Conservation (phyloP, 73 alveolate species). For the Effrenium voratum region DNA sequence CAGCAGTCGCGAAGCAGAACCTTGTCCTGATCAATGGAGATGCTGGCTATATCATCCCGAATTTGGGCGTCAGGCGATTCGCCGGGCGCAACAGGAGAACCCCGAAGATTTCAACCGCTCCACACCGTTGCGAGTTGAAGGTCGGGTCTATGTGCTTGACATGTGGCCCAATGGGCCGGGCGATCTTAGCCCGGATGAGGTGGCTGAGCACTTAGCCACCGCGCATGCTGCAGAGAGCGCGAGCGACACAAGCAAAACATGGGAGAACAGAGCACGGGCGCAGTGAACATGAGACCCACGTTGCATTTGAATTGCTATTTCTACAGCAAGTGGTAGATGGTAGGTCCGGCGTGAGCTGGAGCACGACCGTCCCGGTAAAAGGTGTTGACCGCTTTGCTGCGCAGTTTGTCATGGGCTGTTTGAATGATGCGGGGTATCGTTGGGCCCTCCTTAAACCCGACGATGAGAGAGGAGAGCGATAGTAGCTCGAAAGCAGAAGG, state of each 20-base stretch:
- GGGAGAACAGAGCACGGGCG: too few species aligned
- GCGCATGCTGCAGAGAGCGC: neutral
- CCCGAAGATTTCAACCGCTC: neutral
- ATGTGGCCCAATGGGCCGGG: neutral
- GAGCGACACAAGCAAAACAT: too few species aligned
- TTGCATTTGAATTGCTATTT: neutral
- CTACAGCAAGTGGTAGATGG: too few species aligned
- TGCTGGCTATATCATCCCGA: neutral
- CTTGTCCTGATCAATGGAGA: neutral
- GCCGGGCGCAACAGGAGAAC: too few species aligned
- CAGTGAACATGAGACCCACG: too few species aligned
- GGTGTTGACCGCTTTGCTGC: neutral
- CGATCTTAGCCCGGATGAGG: neutral
- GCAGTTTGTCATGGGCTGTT: neutral
- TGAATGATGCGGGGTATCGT: conserved; percentile 1
- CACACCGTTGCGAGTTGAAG: neutral
- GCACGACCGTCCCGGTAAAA: neutral
- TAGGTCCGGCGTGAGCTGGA: too few species aligned
- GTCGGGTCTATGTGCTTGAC: neutral
- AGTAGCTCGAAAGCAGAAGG: too few species aligned
- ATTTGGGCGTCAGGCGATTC: neutral
- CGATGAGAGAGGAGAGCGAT: too few species aligned
- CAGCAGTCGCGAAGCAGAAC: neutral
- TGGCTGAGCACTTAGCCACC: conserved; percentile 17
- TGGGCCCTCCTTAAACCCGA: neutral